Conservation (phyloP, 2,329 filamentous ascomycete species). For the Macrophomina phaseolina region DNA sequence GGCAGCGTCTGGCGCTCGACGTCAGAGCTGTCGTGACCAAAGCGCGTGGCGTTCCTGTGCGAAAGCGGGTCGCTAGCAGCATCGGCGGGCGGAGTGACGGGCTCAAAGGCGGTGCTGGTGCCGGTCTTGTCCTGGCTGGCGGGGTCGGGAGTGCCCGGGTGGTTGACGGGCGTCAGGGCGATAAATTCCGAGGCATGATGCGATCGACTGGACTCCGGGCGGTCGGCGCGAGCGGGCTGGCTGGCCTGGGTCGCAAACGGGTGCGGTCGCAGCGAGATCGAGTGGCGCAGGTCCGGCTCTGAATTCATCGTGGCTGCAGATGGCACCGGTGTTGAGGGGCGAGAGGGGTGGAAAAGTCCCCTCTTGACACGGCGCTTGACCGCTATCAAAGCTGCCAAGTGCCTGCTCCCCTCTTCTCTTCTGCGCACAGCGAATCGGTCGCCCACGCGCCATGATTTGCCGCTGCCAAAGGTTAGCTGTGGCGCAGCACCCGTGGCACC, state of each 20-base stretch:
- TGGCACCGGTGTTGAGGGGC: neutral
- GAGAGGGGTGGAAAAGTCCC: neutral
- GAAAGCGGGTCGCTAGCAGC: slow-evolving; percentile 43
- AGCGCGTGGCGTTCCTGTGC: slow-evolving; percentile 40
- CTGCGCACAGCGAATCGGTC: slow-evolving; percentile 9
- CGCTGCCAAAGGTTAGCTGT: slow-evolving; percentile 4
- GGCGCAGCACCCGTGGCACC: neutral
- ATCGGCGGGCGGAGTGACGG: slow-evolving; percentile 34
- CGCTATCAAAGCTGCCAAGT: slow-evolving; percentile 6
- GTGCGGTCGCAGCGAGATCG: slow-evolving; percentile 55
- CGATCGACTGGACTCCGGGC: slow-evolving; percentile 5
- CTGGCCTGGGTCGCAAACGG: slow-evolving; percentile 50
- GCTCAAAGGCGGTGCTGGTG: slow-evolving; percentile 49
- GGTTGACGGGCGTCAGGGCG: slow-evolving; percentile 34
- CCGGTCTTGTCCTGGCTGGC: slow-evolving; percentile 35
- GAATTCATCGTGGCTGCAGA: slow-evolving; percentile 38
- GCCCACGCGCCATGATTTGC: slow-evolving; percentile 5
- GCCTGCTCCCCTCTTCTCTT: neutral
- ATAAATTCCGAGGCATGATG: slow-evolving; percentile 29
- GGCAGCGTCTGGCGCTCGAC: slow-evolving; percentile 60
- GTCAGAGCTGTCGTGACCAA: slow-evolving; percentile 41
- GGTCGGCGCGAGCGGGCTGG: slow-evolving; percentile 29
- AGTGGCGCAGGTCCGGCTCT: slow-evolving; percentile 55
- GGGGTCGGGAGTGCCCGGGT: slow-evolving; percentile 33
- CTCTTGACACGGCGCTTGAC: neutral